Evolutionary conservation across 2,329 filamentous ascomycete species (phyloP).

Genomic region (Phoma herbarum): DNA sequence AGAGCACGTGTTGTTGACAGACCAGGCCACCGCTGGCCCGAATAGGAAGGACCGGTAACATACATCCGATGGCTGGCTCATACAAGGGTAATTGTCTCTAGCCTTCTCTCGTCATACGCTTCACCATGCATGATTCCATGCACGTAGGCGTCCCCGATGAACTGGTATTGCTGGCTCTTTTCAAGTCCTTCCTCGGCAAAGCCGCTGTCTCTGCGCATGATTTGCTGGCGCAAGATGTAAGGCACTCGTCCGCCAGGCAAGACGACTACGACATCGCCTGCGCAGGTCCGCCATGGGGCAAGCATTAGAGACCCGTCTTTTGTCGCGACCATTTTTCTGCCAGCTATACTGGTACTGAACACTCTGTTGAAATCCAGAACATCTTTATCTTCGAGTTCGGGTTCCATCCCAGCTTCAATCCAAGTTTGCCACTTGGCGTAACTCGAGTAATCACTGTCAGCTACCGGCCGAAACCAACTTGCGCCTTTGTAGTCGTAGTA

Average conservation of each 20-base stretch:
- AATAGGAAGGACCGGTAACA: neutral
- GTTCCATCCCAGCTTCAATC: neutral
- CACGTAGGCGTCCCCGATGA: conserved; percentile 2
- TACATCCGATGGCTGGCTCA: neutral
- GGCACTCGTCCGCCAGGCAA: conserved; percentile 9
- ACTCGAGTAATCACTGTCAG: neutral
- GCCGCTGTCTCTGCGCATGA: neutral
- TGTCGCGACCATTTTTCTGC: neutral
- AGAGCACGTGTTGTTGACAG: neutral
- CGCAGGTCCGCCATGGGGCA: neutral
- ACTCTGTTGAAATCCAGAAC: neutral
- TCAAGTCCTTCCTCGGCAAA: neutral
- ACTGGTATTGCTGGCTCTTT: neutral
- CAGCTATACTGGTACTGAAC: neutral
- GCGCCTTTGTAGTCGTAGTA: neutral
- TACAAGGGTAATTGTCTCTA: neutral
- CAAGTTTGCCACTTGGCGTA: conserved; percentile 1
- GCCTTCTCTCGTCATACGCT: neutral
- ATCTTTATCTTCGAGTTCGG: neutral
- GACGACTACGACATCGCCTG: neutral
- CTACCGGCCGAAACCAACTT: neutral
- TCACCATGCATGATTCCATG: conserved; percentile 7
- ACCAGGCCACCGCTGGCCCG: neutral
- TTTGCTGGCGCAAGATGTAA: neutral
- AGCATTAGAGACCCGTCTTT: neutral